These are phyloP conservation scores for Clarireedia homoeocarpa DNA, from an alignment of 2,329 filamentous ascomycete species.

Conservation along the genomic window DNA sequence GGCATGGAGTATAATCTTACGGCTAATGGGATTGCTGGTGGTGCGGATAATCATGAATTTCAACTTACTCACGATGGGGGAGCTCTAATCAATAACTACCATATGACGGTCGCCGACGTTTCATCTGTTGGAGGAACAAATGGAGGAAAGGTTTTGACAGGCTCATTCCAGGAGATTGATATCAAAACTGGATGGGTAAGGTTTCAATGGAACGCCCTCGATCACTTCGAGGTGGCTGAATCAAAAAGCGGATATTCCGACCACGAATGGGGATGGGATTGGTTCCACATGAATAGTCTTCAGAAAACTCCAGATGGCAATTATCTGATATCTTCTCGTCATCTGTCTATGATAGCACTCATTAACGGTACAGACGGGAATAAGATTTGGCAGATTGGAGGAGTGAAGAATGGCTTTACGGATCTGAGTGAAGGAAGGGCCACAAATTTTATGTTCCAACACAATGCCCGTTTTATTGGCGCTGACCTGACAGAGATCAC, in stretches of 20 bases:
- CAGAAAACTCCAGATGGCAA: constrained; percentile 34
- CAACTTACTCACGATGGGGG: constrained; percentile 3
- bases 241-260: constrained; percentile 10
- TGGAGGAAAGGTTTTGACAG: not conserved
- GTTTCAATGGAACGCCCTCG: constrained; percentile 42
- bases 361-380: constrained; percentile 37
- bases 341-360: constrained; percentile 38
- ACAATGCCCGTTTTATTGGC: constrained; percentile 32
- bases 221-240: constrained; percentile 27
- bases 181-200: constrained; percentile 40
- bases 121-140: not conserved
- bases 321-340: constrained; percentile 40
- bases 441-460: constrained; percentile 41
- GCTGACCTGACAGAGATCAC: constrained; percentile 26
- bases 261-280: constrained; percentile 19
- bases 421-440: constrained; percentile 28
- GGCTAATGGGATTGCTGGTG: not conserved
- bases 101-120: constrained; percentile 1
- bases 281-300: constrained; percentile 30
- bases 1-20: not conserved
- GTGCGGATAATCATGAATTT: constrained; percentile 5
- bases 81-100: constrained; percentile 4
- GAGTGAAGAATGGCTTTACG: constrained; percentile 36
- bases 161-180: constrained; percentile 41
- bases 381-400: constrained; percentile 41